Evolutionary conservation across 108 stramenopile species (phyloP).

Genomic region (Chaetoceros tenuissimus): DNA sequence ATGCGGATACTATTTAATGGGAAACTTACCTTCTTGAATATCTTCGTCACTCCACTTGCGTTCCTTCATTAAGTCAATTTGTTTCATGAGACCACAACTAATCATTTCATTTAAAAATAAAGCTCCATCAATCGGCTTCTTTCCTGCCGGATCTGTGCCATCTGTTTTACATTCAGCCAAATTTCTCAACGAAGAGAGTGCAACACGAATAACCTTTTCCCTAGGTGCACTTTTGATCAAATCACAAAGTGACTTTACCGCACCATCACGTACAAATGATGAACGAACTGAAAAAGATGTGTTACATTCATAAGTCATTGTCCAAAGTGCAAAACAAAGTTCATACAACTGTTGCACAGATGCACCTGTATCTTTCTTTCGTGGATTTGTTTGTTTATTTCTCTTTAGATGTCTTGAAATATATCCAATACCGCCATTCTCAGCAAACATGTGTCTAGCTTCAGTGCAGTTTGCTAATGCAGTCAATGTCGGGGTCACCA

Average conservation of each 20-base stretch:
- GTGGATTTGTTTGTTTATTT: conserved; percentile 10
- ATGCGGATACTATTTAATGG: not conserved
- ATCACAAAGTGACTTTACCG: conserved; percentile 57
- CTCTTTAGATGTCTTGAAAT: conserved; percentile 53
- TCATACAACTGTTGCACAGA: conserved; percentile 88
- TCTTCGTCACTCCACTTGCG: conserved; percentile 89
- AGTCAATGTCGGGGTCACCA: conserved; percentile 59
- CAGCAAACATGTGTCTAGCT: conserved; percentile 42
- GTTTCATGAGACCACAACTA: conserved; percentile 81
- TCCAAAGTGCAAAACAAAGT: conserved; percentile 85
- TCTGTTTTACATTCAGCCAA: conserved; percentile 65
- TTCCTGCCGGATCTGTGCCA: not conserved
- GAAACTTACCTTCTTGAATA: conserved; percentile 37
- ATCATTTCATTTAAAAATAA: conserved; percentile 86
- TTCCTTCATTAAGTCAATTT: conserved; percentile 72
- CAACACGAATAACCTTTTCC: conserved; percentile 91
- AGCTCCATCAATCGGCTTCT: conserved; percentile 39
- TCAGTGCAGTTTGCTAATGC: conserved; percentile 40
- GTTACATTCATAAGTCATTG: conserved; percentile 65
- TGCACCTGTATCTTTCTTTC: conserved; percentile 9
- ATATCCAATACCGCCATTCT: conserved; percentile 70
- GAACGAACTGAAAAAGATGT: conserved; percentile 16
- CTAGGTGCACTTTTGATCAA: conserved; percentile 79
- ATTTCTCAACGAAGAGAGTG: conserved; percentile 71
- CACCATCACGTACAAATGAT: conserved; percentile 45